Evolutionary conservation across 116 monocot species (phyloP), one percentile per base, ranked within the genome.

Genomic region (Phalaenopsis hybrid): DNA sequence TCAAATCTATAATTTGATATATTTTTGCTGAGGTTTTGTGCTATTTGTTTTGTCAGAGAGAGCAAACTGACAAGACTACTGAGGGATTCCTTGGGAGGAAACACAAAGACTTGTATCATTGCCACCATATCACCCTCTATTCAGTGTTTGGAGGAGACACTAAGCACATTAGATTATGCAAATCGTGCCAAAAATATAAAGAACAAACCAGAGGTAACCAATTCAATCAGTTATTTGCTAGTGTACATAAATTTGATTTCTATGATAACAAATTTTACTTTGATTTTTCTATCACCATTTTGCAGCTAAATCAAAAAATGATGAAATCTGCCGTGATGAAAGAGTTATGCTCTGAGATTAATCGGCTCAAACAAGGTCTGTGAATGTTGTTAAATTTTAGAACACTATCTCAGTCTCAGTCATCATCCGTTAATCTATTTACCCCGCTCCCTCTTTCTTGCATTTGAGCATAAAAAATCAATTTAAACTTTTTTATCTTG

Each of bases 71-170:
- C 96, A 81, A 90, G 96, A 80, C 85, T 96, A 52, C 69, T 96
- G 77, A 88, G 92, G 82, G 96, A 96, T 82, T 93, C 96, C 10
- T 86, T 96, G 65, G 96, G 96, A 78, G 93, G 96, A 33, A 96
- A 92, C 86, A 88, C 92, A 74, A 96, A 96, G 85, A 96, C 93
- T 21, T 96, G 96, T 82, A 90, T 96, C 69, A 93, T 96, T 84
- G 93, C 96, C 57, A 96, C 93, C 50, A 73, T 93, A 74, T 91
- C 93, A 81, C 89, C 96, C 72, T 96, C 91, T 43, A 52, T 81
- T 73, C 83, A 89, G 21, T 93, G 85, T 87, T 83, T 95, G 61
- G 95, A 95, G 83, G 95, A 95, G 86, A 93, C 93, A 74, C 51
- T 96, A 77, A 87, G 86, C 78, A 96, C 96, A 52, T 86, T 93